These are phyloP conservation scores for Lactarius sanguifluus DNA, from an alignment of 768 basidiomycete genomes.

Conservation along the genomic window DNA sequence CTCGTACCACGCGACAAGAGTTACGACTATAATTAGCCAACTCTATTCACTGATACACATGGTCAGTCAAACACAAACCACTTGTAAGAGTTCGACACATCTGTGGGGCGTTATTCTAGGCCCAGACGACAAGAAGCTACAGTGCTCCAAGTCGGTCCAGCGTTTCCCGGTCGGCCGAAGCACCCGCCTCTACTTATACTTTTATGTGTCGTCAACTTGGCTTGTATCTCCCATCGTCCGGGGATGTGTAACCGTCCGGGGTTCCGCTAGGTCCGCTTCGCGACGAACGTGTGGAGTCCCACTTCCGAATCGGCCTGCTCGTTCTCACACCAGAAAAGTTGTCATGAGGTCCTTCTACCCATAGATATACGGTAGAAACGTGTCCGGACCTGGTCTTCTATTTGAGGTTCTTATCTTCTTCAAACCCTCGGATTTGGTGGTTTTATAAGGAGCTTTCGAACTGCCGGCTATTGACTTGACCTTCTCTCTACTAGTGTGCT, in stretches of 20 bases:
- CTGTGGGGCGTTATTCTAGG: too few species aligned
- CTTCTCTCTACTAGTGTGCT: background rate
- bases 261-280: background rate
- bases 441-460: constrained; percentile 1
- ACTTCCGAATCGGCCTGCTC: background rate
- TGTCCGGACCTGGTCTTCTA: background rate
- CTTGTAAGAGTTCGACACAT: too few species aligned
- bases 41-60: too few species aligned
- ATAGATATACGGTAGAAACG: background rate
- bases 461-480: too few species aligned
- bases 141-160: too few species aligned
- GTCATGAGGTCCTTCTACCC: background rate
- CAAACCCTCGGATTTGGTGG: background rate
- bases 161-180: too few species aligned
- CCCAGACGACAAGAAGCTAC: too few species aligned
- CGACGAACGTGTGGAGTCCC: background rate
- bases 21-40: too few species aligned
- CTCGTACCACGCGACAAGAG: too few species aligned
- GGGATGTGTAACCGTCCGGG: background rate
- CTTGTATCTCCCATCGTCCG: background rate
- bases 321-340: background rate
- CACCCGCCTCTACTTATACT: too few species aligned
- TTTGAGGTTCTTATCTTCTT: background rate
- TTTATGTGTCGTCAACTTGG: too few species aligned
- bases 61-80: too few species aligned